Percentiles rank a stretch among this genome's conserved stretches.
phyloP scores from a whole-genome alignment of 305 asterid species.

The Rubia tinctorum region DNA sequence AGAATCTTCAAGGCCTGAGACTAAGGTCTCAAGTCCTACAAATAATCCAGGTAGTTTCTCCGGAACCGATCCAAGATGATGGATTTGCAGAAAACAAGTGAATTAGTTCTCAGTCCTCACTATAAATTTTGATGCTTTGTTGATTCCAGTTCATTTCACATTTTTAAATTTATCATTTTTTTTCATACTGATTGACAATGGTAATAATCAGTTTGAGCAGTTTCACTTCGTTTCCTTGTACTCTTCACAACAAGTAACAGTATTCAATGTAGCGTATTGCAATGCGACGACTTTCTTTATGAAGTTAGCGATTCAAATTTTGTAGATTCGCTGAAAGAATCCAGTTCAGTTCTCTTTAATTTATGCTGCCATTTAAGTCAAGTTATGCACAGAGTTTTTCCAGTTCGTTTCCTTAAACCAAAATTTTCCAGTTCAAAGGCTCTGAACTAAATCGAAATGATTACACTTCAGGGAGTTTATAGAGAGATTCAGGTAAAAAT shows the following conservation, averaged over 20 bases:
- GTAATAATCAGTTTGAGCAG: background rate
- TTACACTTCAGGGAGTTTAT: too few relatives aligned
- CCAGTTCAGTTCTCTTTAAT: background rate
- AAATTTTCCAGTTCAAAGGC: too few relatives aligned
- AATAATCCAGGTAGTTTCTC: slow-evolving; percentile 14
- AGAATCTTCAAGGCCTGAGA: slow-evolving; percentile 26
- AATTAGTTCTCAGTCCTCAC: background rate
- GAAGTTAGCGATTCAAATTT: background rate
- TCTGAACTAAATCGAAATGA: too few relatives aligned
- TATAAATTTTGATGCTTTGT: background rate
- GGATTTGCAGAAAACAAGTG: background rate
- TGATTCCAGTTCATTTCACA: background rate
- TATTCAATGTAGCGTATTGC: background rate
- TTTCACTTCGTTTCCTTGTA: background rate
- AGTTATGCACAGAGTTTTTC: too few relatives aligned
- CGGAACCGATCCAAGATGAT: slow-evolving; percentile 20
- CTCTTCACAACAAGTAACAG: background rate
- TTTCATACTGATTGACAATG: background rate
- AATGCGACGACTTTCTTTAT: background rate
- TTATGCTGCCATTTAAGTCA: background rate
- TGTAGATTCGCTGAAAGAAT: background rate
- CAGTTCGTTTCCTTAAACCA: too few relatives aligned
- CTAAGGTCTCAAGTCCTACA: slow-evolving; percentile 19
- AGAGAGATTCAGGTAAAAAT: too few relatives aligned
- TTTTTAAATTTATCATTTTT: background rate